phyloP scores from a whole-genome alignment of 306 rosid species.

The Trifolium pratense region DNA sequence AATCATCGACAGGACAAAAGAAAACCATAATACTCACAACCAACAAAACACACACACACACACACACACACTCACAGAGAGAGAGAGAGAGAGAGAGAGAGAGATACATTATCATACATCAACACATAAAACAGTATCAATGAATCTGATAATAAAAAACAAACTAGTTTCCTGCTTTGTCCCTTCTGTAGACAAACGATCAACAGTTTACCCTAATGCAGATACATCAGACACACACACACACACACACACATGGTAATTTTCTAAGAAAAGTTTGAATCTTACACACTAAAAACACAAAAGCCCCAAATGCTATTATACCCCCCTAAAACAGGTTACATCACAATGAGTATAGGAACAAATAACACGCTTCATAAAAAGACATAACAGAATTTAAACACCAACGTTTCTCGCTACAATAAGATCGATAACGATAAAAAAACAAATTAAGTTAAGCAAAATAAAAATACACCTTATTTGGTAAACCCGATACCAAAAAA shows the following conservation, averaged over 20 bases:
- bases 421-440: slow-evolving; percentile 41
- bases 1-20: slow-evolving; percentile 19
- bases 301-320: slow-evolving; percentile 53
- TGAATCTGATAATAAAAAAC: slow-evolving; percentile 27
- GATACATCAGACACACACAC: slow-evolving; percentile 7
- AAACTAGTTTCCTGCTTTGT: slow-evolving; percentile 24
- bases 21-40: slow-evolving; percentile 41
- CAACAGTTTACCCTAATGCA: slow-evolving; percentile 37
- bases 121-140: slow-evolving; percentile 20
- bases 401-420: slow-evolving; percentile 23
- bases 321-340: slow-evolving; percentile 41
- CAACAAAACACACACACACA: slow-evolving; percentile 1
- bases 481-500: slow-evolving; percentile 16
- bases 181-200: slow-evolving; percentile 11
- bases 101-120: slow-evolving; percentile 19
- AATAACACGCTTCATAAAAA: slow-evolving; percentile 20
- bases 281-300: slow-evolving; percentile 41
- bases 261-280: slow-evolving; percentile 42
- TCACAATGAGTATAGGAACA: slow-evolving; percentile 40
- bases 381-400: slow-evolving; percentile 32
- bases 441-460: neutral
- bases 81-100: too few relatives aligned
- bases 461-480: neutral
- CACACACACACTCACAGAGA: neutral
- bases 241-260: slow-evolving; percentile 21